Base-by-base conservation (phyloP, 225 moss, liverwort and hornwort species). In the Physcomitrium patens region DNA sequence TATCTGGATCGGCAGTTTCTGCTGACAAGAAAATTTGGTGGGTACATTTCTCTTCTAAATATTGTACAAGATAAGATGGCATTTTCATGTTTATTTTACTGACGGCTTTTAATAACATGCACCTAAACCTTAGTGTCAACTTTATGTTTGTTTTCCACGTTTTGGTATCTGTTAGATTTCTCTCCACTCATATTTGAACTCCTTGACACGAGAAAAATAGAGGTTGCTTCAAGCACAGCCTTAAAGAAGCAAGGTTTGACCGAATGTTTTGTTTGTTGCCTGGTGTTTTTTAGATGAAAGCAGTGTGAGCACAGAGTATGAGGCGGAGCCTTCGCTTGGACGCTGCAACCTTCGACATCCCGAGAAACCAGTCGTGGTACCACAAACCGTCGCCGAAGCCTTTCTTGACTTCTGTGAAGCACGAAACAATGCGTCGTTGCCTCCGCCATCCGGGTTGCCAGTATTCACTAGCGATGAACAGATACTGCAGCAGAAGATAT, bases 1-100 rank as follows among this genome's bases (percentile, higher is more conserved):
- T 81, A 72, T 51, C 66, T 84, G 46, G 73, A 84, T 27, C 58
- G 70, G 27, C 83, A 84, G 70, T 78, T 78, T 0, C 78, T 86
- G 1, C 61, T 9, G 41, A 31, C 60, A 37, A 80, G 51, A 44
- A 23, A 76, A 76, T 86, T 86, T 81, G 86, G 78, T 86, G 22
- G 43, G 70, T 50, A 0, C 4, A 12, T 10, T 43, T 14, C 9
- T 45, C 24, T 0, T 24, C 49, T 0, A 0, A 4, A 1, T 10
- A 0, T 50, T 48, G 7, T 20, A 0, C 14, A 8, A 0, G 27
- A 16, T 0, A 8, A 7, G 0, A 0, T 9, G 2, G 8, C 19
- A 16, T 13, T 18, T 68, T 46, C 0, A 13, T 19, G n/a, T 23
- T 1, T 44, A 43, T 8, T 18, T 0, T 4, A 37, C 2, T 37